A percentile compares a stretch with the other conserved stretches of the same genome.
phyloP scores from a whole-genome alignment of 495 filamentous ascomycete species.

The Talaromyces thailandensis region DNA sequence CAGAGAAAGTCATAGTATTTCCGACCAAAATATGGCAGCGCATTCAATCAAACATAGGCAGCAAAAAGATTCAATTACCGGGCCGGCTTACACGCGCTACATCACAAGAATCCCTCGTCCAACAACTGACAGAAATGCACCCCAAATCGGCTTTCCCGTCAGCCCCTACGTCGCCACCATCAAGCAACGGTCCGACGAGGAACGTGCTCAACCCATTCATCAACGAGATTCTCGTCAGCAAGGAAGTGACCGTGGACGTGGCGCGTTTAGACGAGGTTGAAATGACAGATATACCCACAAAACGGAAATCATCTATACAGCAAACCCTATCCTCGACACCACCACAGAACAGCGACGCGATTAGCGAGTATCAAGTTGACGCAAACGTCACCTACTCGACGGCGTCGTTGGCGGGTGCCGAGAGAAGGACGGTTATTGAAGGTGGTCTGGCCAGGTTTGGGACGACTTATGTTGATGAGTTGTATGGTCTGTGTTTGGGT shows the following conservation, averaged over 20 bases:
- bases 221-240: slow-evolving; percentile 43
- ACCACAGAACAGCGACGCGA: neutral
- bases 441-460: slow-evolving; percentile 18
- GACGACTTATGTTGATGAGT: slow-evolving; percentile 32
- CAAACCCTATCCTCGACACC: neutral
- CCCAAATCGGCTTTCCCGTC: neutral
- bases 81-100: neutral
- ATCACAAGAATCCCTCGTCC: slow-evolving; percentile 24
- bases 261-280: slow-evolving; percentile 24
- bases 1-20: neutral
- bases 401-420: slow-evolving; percentile 13
- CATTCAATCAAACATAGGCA: neutral
- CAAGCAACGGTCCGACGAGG: neutral
- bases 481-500: slow-evolving; percentile 28
- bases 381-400: slow-evolving; percentile 3
- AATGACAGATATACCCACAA: neutral
- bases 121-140: neutral
- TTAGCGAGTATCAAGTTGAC: neutral
- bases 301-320: neutral
- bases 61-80: neutral
- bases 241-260: slow-evolving; percentile 44
- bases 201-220: slow-evolving; percentile 18
- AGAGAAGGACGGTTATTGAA: slow-evolving; percentile 21
- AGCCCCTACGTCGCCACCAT: neutral
- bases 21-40: neutral